Evolutionary conservation across 352 stramenopile genomes (phyloP).

Genomic region (Pythium rishiriense): DNA sequence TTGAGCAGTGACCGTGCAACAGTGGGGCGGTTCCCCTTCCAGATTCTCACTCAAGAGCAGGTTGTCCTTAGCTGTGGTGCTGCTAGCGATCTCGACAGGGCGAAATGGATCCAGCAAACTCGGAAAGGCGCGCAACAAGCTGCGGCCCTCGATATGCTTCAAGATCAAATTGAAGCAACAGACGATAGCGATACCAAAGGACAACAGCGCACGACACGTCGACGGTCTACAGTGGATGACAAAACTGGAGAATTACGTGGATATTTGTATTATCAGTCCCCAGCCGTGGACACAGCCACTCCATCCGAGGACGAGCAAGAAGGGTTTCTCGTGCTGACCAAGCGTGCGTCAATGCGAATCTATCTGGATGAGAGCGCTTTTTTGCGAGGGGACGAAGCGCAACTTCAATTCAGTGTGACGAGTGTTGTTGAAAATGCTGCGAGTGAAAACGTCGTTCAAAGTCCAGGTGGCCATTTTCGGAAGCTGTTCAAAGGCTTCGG

Average conservation of each 20-base stretch:
- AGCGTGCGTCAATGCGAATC: constrained; percentile 35
- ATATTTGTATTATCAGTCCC: constrained; percentile 23
- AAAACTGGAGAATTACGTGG: constrained; percentile 21
- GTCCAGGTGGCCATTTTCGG: constrained; percentile 4
- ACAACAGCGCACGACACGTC: not conserved
- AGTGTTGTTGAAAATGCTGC: constrained; percentile 29
- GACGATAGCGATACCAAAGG: constrained; percentile 1
- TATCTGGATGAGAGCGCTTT: constrained; percentile 52
- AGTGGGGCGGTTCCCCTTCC: constrained; percentile 49
- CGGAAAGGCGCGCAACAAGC: constrained; percentile 51
- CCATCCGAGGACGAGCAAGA: constrained; percentile 10
- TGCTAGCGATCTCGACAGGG: constrained; percentile 52
- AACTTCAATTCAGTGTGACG: constrained; percentile 32
- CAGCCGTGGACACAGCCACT: not conserved
- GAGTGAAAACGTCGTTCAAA: constrained; percentile 1
- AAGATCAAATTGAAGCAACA: constrained; percentile 46
- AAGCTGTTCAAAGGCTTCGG: constrained; percentile 12
- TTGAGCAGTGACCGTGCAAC: constrained; percentile 14
- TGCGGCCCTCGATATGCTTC: constrained; percentile 52
- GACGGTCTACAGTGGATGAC: constrained; percentile 18
- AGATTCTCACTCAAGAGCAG: constrained; percentile 68
- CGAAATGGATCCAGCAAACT: constrained; percentile 70
- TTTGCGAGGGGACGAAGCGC: constrained; percentile 25
- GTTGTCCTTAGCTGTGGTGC: constrained; percentile 64
- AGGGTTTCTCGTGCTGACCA: constrained; percentile 38